Evolutionary conservation across 441 rosid genomes (phyloP).

Genomic region (Pelargonium australe): DNA sequence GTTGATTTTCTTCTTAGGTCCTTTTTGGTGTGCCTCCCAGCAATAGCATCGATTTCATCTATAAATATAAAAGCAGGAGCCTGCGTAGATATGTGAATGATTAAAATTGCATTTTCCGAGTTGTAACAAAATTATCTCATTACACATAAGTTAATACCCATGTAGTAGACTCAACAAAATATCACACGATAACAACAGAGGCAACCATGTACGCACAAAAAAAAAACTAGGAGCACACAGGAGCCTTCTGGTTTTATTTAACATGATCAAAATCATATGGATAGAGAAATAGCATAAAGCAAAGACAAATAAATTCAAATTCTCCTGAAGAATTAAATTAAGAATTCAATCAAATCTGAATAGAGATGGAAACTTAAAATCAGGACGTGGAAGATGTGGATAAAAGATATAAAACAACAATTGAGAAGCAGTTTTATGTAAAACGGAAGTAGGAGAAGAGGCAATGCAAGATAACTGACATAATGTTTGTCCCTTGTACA

Average conservation of each 20-base stretch:
- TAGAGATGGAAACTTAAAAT: background rate
- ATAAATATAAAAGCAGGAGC: slow-evolving; percentile 96
- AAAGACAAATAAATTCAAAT: background rate
- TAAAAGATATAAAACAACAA: background rate
- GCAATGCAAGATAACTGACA: background rate
- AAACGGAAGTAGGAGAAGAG: background rate
- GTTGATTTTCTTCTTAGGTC: slow-evolving; percentile 85
- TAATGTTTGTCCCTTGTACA: background rate
- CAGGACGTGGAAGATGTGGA: background rate
- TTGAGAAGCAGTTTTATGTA: background rate
- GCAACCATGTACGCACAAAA: background rate
- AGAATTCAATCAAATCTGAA: background rate
- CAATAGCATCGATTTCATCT: slow-evolving; percentile 97
- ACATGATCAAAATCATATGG: background rate
- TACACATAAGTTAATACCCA: slow-evolving; percentile 4
- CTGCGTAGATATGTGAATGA: slow-evolving; percentile 33
- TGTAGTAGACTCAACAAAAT: background rate
- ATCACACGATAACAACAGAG: background rate
- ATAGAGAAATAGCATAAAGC: background rate
- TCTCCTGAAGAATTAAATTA: background rate
- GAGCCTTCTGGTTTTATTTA: background rate
- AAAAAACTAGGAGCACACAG: background rate
- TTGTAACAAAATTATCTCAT: background rate
- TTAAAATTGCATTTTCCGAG: slow-evolving; percentile 7
- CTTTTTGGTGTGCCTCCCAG: slow-evolving; percentile 86